Evolutionary conservation across 2,329 filamentous ascomycete genomes (phyloP).

Genomic region (Alternaria sp.): DNA sequence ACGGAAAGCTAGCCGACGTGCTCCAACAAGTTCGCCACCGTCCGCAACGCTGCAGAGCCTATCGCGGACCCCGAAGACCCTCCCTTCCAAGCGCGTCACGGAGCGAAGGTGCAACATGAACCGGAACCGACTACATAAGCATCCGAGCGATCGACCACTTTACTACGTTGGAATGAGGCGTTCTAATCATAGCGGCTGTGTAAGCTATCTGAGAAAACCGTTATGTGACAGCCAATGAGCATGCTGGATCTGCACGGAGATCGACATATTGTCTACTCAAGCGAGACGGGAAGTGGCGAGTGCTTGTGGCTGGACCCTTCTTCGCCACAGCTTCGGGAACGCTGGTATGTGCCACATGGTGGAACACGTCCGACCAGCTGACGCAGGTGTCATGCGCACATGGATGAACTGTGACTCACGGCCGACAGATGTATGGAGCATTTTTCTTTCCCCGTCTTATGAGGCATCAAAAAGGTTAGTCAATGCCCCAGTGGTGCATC

Average conservation of each 20-base stretch:
- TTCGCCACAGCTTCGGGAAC: constrained; percentile 18
- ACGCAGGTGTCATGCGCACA: neutral
- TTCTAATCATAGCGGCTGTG: constrained; percentile 5
- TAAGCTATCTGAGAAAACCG: neutral
- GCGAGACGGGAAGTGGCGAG: constrained; percentile 13
- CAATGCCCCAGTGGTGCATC: neutral
- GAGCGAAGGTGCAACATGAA: neutral
- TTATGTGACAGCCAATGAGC: constrained; percentile 8
- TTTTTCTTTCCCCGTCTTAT: neutral
- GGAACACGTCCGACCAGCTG: constrained; percentile 2
- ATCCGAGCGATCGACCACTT: neutral
- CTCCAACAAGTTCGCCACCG: constrained; percentile 7
- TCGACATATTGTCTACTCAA: constrained; percentile 11
- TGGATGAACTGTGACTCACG: constrained; percentile 7
- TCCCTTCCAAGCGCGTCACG: neutral
- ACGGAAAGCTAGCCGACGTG: neutral
- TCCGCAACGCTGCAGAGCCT: neutral
- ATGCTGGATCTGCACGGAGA: constrained; percentile 3
- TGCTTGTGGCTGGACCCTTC: constrained; percentile 10
- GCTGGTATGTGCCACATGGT: constrained; percentile 8
- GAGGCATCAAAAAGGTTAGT: neutral
- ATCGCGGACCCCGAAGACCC: constrained; percentile 6
- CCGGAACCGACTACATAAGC: neutral
- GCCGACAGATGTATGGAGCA: neutral
- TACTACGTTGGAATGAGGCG: neutral